Base-by-base conservation (phyloP, 352 stramenopile species). In the Phytophthora citrophthora region DNA sequence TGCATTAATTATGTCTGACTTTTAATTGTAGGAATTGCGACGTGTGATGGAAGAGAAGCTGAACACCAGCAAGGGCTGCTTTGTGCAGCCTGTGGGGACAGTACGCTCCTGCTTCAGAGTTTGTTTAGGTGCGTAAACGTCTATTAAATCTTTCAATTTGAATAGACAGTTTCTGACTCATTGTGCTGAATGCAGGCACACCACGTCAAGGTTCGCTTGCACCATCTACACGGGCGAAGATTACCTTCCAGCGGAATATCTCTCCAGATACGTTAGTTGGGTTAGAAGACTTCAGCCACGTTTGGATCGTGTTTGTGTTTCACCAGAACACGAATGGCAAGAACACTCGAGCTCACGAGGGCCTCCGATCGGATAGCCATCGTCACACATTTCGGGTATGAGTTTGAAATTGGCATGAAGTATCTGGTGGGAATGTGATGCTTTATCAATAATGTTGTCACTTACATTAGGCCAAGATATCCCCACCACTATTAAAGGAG, bases 291-390 rank as follows among this genome's bases (percentile, higher is more conserved):
- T 97, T 96, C 44, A 96, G 82, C 43, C 88, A 97, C 44, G 70
- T 93, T n/a, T 97, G 90, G 90, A 81, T 97, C 39, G 51, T 95
- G 5, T 97, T 97, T 48, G 80, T 95, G 10, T 97, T 97, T 54
- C 88, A 97, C 54, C 73, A 88, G 64, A 97, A 96, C 64, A 97
- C 90, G 10, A 97, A 97, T 61, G 74, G 89, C 49, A 94, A 90
- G 64, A 94, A 94, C 34, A 58, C 69, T 39, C 72, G 81, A 38
- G 85, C 83, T 6, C 83, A 92, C 40, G 47, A 77, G 31, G 81
- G 82, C 18, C 76, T 93, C 26, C 72, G 81, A 32, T 79, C 84
- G 2, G 81, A 91, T 68, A 91, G 84, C 51, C 80, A 93, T 71
- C 79, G 85, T 5, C 76, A 88, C 68, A 93, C 86, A 4, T 93